Conservation (phyloP, 1,139 yeast genomes). For the Diutina rugosa region DNA sequence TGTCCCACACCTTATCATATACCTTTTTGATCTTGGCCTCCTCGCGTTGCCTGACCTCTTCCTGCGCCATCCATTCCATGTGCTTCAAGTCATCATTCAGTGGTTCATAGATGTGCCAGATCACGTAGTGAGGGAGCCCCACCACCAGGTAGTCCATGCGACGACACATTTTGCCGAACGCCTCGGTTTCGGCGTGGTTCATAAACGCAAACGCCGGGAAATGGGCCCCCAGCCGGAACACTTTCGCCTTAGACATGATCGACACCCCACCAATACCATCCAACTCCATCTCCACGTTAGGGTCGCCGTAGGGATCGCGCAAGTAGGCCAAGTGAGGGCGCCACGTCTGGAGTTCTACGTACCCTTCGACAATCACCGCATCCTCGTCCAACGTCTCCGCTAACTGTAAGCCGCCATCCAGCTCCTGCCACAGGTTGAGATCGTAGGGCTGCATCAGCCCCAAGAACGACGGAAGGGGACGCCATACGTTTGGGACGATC, state of each 20-base stretch:
- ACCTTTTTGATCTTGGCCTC: constrained; percentile 55
- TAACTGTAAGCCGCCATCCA: constrained; percentile 68
- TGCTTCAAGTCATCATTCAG: constrained; percentile 77
- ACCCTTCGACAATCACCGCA: constrained; percentile 85
- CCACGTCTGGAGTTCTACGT: constrained; percentile 89
- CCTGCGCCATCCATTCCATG: constrained; percentile 96
- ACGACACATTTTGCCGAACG: constrained; percentile 76
- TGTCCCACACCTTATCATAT: constrained; percentile 63
- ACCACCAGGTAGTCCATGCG: constrained; percentile 72
- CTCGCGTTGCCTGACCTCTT: constrained; percentile 62
- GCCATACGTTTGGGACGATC: constrained; percentile 79
- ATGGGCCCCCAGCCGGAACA: constrained; percentile 70
- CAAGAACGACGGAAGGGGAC: constrained; percentile 38
- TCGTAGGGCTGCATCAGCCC: constrained; percentile 87
- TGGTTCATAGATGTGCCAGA: constrained; percentile 91
- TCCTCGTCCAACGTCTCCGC: constrained; percentile 74
- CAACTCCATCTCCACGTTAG: constrained; percentile 74
- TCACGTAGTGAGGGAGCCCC: constrained; percentile 81
- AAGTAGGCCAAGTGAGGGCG: constrained; percentile 82
- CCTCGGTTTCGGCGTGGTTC: constrained; percentile 90
- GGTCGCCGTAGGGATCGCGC: constrained; percentile 78
- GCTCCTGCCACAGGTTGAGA: constrained; percentile 83
- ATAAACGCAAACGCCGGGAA: constrained; percentile 87
- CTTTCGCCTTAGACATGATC: constrained; percentile 65
- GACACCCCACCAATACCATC: constrained; percentile 93